Evolutionary conservation across 768 basidiomycete genomes (phyloP).

Genomic region (Vishniacozyma victoriae): DNA sequence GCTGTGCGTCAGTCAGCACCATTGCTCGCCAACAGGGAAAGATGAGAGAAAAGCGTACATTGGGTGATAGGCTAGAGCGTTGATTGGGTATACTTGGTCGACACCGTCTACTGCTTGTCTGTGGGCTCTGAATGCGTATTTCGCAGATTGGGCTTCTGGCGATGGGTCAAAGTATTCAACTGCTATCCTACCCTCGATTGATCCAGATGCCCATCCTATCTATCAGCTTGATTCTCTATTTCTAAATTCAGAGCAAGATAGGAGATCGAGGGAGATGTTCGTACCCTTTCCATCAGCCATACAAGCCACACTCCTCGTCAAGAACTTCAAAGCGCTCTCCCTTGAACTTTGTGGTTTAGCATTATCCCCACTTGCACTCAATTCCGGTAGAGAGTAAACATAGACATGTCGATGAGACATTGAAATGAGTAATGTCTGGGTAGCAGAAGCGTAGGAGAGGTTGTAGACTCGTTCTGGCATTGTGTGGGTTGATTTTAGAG

Average conservation of each 20-base stretch:
- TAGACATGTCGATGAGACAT: conserved; percentile 87
- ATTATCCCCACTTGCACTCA: conserved; percentile 5
- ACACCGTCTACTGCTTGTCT: conserved; percentile 80
- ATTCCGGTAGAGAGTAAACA: conserved; percentile 71
- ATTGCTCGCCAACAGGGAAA: neutral
- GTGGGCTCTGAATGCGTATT: conserved; percentile 98
- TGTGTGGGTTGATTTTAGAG: conserved; percentile 58
- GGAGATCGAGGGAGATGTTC: conserved; percentile 16
- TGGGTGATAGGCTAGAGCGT: conserved; percentile 90
- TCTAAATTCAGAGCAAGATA: conserved; percentile 1
- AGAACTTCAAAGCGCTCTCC: conserved; percentile 90
- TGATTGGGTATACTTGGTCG: conserved; percentile 96
- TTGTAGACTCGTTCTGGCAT: conserved; percentile 81
- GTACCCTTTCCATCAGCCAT: conserved; percentile 88
- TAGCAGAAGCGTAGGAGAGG: conserved; percentile 62
- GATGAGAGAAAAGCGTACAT: conserved; percentile 51
- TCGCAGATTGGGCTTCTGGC: conserved; percentile 67
- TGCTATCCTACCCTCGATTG: conserved; percentile 91
- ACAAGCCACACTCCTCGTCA: conserved; percentile 84
- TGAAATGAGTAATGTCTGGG: conserved; percentile 76
- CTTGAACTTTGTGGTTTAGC: conserved; percentile 66
- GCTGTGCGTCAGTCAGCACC: conserved; percentile 46
- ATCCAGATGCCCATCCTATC: conserved; percentile 82
- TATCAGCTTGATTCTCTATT: neutral
- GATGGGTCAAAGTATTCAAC: conserved; percentile 93